Evolutionary conservation across 228 moss, liverwort and hornwort genomes (phyloP).

Genomic region (Sphagnum magellanicum): DNA sequence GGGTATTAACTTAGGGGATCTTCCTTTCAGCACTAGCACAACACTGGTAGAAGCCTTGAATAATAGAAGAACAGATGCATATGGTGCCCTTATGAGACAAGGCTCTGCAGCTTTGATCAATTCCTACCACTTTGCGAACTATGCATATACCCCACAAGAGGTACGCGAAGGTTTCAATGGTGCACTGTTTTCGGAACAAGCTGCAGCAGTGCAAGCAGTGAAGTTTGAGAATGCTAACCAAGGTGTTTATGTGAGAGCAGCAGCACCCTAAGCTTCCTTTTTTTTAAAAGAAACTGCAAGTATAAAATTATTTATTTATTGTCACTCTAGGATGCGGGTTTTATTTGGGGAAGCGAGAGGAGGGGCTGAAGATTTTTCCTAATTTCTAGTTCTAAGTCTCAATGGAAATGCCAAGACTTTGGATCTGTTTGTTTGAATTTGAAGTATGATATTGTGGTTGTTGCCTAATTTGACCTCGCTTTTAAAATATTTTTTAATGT

Average conservation of each 20-base stretch:
- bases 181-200: slow-evolving; percentile 15
- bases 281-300: no score
- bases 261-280: no score
- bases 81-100: slow-evolving; percentile 26
- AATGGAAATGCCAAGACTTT: no score
- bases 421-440: no score
- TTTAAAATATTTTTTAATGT: no score
- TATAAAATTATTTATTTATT: no score
- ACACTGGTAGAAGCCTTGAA: slow-evolving; percentile 18
- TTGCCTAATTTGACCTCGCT: no score
- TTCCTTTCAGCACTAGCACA: slow-evolving; percentile 22
- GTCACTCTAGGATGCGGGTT: no score
- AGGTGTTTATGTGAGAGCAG: slow-evolving; percentile 3
- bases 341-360: no score
- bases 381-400: no score
- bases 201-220: slow-evolving; percentile 23
- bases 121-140: slow-evolving; percentile 11
- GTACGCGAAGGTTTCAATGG: slow-evolving; percentile 21
- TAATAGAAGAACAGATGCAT: slow-evolving; percentile 22
- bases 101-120: slow-evolving; percentile 34
- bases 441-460: no score
- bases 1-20: background rate
- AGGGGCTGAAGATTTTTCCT: no score
- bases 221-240: slow-evolving; percentile 41
- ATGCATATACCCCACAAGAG: slow-evolving; percentile 12